phyloP scores from a whole-genome alignment of 768 basidiomycete genomes.

The Xerocomellus amylosporus region DNA sequence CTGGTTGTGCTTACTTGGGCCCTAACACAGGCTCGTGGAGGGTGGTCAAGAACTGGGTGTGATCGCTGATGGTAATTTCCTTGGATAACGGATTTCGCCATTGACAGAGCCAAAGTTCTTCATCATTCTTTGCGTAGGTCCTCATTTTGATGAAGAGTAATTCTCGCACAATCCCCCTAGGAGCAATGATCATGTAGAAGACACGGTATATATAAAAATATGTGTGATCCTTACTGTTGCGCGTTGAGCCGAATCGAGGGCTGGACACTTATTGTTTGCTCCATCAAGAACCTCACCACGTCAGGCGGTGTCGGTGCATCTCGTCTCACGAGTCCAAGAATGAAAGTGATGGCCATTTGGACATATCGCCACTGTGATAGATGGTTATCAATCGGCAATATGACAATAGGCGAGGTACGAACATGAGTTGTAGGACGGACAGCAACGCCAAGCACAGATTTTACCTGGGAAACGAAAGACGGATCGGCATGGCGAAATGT shows the following conservation, averaged over 20 bases:
- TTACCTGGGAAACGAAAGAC: conserved; percentile 41
- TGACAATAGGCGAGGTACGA: conserved; percentile 26
- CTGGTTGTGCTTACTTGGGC: conserved; percentile 33
- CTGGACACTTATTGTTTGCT: conserved; percentile 68
- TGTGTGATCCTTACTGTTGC: conserved; percentile 48
- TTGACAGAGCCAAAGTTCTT: conserved; percentile 71
- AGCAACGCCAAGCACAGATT: conserved; percentile 60
- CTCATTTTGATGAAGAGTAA: conserved; percentile 72
- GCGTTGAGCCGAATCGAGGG: conserved; percentile 61
- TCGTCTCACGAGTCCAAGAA: conserved; percentile 60
- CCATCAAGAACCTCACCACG: conserved; percentile 60
- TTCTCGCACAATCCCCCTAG: conserved; percentile 65
- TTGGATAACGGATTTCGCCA: conserved; percentile 63
- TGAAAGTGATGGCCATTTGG: conserved; percentile 64
- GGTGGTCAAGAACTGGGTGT: conserved; percentile 46
- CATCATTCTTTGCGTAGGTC: conserved; percentile 58
- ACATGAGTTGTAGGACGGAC: conserved; percentile 68
- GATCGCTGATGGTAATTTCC: conserved; percentile 46
- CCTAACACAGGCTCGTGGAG: conserved; percentile 41
- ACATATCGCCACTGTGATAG: conserved; percentile 75
- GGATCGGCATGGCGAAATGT: not conserved
- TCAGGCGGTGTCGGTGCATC: conserved; percentile 53
- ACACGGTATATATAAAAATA: not conserved
- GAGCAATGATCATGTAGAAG: not conserved
- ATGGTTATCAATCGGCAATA: conserved; percentile 4